Conservation (phyloP, 2,329 filamentous ascomycete genomes). For the Teratosphaeria destructans region DNA sequence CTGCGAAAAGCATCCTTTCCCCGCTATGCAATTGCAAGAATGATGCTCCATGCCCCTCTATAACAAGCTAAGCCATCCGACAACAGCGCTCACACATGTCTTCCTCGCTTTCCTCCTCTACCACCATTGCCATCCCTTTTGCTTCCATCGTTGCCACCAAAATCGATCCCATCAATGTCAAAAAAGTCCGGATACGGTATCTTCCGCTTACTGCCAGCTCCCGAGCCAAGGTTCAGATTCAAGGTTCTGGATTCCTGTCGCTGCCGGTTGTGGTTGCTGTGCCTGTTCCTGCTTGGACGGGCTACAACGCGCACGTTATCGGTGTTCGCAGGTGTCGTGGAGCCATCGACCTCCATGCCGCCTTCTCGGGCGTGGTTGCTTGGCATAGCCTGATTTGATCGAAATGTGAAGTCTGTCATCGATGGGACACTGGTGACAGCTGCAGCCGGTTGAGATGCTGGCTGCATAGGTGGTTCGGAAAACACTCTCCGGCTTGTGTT, state of each 20-base stretch:
- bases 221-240: slow-evolving; percentile 44
- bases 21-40: neutral
- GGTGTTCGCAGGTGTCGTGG: slow-evolving; percentile 22
- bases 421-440: slow-evolving; percentile 1
- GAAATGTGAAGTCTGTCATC: slow-evolving; percentile 52
- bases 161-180: slow-evolving; percentile 53
- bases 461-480: slow-evolving; percentile 13
- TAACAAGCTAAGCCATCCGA: no score
- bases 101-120: slow-evolving; percentile 25
- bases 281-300: slow-evolving; percentile 30
- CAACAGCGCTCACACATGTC: slow-evolving; percentile 19
- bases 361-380: slow-evolving; percentile 41
- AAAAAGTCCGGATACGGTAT: slow-evolving; percentile 68
- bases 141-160: slow-evolving; percentile 39
- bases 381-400: slow-evolving; percentile 46
- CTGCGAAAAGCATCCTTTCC: neutral
- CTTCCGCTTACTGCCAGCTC: slow-evolving; percentile 61
- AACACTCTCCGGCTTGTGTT: slow-evolving; percentile 12
- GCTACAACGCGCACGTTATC: neutral
- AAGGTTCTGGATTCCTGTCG: slow-evolving; percentile 27
- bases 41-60: neutral
- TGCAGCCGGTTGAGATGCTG: slow-evolving; percentile 6
- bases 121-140: slow-evolving; percentile 14
- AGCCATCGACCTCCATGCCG: slow-evolving; percentile 19
- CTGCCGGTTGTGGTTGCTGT: slow-evolving; percentile 17